Evolutionary conservation across 2,329 filamentous ascomycete species (phyloP).

Genomic region (Hypoxylon sp.): DNA sequence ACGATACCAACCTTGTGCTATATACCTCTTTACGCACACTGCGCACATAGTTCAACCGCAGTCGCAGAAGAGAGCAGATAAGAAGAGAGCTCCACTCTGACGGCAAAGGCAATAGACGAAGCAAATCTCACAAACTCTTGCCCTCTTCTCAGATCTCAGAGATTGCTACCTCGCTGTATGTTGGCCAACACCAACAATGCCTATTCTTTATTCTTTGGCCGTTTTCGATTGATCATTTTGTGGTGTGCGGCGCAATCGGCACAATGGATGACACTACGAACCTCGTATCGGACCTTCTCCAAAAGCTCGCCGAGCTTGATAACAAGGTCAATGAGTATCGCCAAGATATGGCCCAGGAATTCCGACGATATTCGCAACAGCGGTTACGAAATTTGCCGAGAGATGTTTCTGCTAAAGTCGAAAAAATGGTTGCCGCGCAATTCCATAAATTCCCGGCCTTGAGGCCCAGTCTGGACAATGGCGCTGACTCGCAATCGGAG

Average conservation of each 20-base stretch:
- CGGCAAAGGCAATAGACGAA: conserved; percentile 24
- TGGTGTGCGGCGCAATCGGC: conserved; percentile 44
- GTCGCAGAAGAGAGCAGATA: conserved; percentile 31
- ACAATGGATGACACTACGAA: conserved; percentile 65
- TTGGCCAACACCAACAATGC: conserved; percentile 44
- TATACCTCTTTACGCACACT: background rate
- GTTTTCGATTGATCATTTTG: conserved; percentile 47
- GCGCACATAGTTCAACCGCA: conserved; percentile 28
- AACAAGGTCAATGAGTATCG: conserved; percentile 70
- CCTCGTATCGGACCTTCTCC: conserved; percentile 67
- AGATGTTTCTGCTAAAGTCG: conserved; percentile 63
- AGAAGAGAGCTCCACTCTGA: conserved; percentile 35
- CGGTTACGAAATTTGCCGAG: conserved; percentile 65
- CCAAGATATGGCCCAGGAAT: conserved; percentile 70
- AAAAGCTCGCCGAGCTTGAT: conserved; percentile 70
- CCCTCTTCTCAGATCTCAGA: background rate
- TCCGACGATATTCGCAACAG: conserved; percentile 67
- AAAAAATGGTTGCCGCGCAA: conserved; percentile 62
- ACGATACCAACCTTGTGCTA: conserved; percentile 14
- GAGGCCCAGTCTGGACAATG: conserved; percentile 55
- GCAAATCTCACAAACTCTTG: conserved; percentile 14
- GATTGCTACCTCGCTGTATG: conserved; percentile 15
- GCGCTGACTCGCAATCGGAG: conserved; percentile 38
- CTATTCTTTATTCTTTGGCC: conserved; percentile 46
- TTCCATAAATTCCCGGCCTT: conserved; percentile 63